Evolutionary conservation across 148 eudicot species (phyloP).

Genomic region (Limonium bicolor): DNA sequence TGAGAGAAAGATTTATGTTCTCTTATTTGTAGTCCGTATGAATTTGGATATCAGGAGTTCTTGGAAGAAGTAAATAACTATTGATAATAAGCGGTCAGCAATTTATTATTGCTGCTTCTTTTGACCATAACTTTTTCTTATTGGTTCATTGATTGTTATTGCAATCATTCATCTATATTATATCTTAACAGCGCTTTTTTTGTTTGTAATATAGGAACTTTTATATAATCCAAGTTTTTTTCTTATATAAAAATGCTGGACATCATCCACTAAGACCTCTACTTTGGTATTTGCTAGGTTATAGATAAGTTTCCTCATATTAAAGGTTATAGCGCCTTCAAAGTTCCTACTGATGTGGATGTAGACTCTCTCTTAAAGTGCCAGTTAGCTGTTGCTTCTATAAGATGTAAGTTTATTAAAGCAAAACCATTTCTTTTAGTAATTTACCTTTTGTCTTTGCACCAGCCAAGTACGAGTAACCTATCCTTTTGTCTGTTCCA

Average conservation of each 20-base stretch:
- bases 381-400: slow-evolving; percentile 67
- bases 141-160: no score
- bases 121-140: neutral
- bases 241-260: neutral
- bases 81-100: neutral
- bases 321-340: slow-evolving; percentile 42
- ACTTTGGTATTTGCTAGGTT: slow-evolving; percentile 32
- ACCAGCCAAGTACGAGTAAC: no score
- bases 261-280: neutral
- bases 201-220: neutral
- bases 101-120: neutral
- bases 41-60: no score
- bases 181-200: no score
- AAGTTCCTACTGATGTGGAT: slow-evolving; percentile 42
- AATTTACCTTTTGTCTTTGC: neutral
- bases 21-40: no score
- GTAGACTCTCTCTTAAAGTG: slow-evolving; percentile 43
- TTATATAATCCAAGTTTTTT: neutral
- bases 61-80: neutral
- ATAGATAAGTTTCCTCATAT: slow-evolving; percentile 84
- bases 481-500: no score
- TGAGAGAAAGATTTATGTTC: no score
- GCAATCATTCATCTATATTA: no score
- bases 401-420: slow-evolving; percentile 40
- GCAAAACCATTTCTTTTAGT: no score